A percentile compares a stretch with the other conserved stretches of the same genome.
Evolutionary conservation across 164 flowering plant genomes (phyloP).

Genomic region (Litsea cubeba): DNA sequence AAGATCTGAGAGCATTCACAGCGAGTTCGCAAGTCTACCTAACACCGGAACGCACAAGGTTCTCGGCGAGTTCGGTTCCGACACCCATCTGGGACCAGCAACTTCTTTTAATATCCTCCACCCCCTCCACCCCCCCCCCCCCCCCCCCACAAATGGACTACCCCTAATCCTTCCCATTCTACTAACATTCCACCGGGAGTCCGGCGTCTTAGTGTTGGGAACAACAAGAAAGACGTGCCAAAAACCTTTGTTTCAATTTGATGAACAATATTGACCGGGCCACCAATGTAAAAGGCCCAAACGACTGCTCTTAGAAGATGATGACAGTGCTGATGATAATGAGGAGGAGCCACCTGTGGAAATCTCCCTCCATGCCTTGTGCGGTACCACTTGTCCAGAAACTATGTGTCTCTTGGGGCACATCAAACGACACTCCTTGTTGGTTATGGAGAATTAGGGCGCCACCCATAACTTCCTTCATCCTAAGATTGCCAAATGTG

Average conservation of each 20-base stretch:
- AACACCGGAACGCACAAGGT: too few relatives aligned
- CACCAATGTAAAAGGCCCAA: not conserved
- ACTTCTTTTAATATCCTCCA: too few relatives aligned
- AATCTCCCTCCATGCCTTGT: not conserved
- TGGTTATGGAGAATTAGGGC: not conserved
- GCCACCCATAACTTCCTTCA: not conserved
- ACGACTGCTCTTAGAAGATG: not conserved
- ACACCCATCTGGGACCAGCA: too few relatives aligned
- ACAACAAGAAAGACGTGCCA: not conserved
- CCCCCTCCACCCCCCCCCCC: too few relatives aligned
- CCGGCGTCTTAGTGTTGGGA: too few relatives aligned
- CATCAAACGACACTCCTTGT: not conserved
- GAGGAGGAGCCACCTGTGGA: not conserved
- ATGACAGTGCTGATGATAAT: too few relatives aligned
- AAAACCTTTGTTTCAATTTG: not conserved
- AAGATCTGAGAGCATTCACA: too few relatives aligned
- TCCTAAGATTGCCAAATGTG: not conserved
- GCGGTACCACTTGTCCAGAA: not conserved
- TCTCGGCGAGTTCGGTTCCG: too few relatives aligned
- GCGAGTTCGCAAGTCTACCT: too few relatives aligned
- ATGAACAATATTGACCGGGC: not conserved
- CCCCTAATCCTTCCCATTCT: too few relatives aligned
- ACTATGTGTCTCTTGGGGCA: not conserved
- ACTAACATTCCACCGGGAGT: too few relatives aligned
- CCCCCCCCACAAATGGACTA: too few relatives aligned